phyloP scores from a whole-genome alignment of 2,329 filamentous ascomycete genomes.

The Aspergillus hortae region DNA sequence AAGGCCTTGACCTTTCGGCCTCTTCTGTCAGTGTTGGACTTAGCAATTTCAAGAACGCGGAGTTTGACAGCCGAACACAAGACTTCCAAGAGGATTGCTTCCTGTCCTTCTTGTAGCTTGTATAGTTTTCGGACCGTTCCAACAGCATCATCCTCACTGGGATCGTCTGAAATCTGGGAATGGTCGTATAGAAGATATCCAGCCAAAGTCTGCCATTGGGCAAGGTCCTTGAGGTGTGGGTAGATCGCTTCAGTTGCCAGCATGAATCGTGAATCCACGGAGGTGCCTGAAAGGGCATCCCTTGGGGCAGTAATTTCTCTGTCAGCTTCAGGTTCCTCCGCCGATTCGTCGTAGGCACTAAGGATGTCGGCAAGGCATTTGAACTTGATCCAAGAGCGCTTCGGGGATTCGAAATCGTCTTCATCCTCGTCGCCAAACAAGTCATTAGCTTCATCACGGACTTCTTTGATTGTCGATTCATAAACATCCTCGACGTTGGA shows the following conservation, averaged over 20 bases:
- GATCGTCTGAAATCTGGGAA: constrained; percentile 57
- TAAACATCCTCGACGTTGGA: constrained; percentile 81
- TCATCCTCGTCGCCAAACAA: constrained; percentile 68
- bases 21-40: constrained; percentile 56
- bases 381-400: constrained; percentile 81
- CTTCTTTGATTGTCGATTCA: constrained; percentile 73
- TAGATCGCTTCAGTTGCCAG: constrained; percentile 83
- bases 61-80: constrained; percentile 78
- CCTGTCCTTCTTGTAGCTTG: constrained; percentile 71
- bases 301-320: constrained; percentile 20
- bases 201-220: constrained; percentile 82
- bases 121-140: constrained; percentile 66
- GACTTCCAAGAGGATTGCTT: constrained; percentile 81
- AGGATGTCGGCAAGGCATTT: constrained; percentile 87
- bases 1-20: constrained; percentile 56
- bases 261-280: constrained; percentile 76
- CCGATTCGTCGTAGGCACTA: constrained; percentile 71
- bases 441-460: constrained; percentile 78
- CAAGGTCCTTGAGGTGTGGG: constrained; percentile 74
- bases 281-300: constrained; percentile 54
- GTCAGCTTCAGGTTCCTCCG: constrained; percentile 31
- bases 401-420: constrained; percentile 69
- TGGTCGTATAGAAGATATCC: constrained; percentile 93
- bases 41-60: constrained; percentile 62
- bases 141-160: constrained; percentile 58